Evolutionary conservation across 345 rosid genomes (phyloP).

Genomic region (Syzygium aqueum): DNA sequence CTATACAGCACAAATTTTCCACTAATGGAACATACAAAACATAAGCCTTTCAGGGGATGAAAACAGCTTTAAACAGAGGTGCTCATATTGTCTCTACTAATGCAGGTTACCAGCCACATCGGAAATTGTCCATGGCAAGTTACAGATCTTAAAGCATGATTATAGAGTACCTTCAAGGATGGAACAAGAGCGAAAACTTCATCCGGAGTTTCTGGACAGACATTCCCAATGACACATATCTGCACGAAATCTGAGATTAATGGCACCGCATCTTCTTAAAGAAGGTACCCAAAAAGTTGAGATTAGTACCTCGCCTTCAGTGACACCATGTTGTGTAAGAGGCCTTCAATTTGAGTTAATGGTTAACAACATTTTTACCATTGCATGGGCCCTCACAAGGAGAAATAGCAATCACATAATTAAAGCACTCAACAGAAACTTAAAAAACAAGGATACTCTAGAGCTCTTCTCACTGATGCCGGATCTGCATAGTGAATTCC

Average conservation of each 20-base stretch:
- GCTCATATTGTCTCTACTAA: neutral
- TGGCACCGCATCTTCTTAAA: neutral
- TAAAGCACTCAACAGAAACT: neutral
- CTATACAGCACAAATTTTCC: neutral
- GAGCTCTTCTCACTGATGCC: constrained; percentile 48
- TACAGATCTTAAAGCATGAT: neutral
- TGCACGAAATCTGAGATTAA: constrained; percentile 19
- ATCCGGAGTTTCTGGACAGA: constrained; percentile 62
- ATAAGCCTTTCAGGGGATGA: neutral
- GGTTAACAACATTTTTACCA: constrained; percentile 15
- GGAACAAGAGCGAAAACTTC: constrained; percentile 80
- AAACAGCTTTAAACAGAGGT: neutral
- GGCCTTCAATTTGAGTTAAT: constrained; percentile 43
- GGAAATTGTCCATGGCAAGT: neutral
- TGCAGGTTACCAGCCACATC: neutral
- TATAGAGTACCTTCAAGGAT: constrained; percentile 55
- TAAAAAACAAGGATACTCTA: constrained; percentile 64
- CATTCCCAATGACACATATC: constrained; percentile 69
- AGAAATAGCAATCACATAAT: neutral
- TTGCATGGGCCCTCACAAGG: neutral
- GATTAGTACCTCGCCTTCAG: constrained; percentile 68
- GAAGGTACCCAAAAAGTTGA: constrained; percentile 3
- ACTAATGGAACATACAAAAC: neutral
- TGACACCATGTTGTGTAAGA: constrained; percentile 44
- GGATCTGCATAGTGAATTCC: constrained; percentile 43